A percentile compares a stretch with the other conserved stretches of the same genome.
Evolutionary conservation across 768 basidiomycete species (phyloP).

Genomic region (Auricularia sp.): DNA sequence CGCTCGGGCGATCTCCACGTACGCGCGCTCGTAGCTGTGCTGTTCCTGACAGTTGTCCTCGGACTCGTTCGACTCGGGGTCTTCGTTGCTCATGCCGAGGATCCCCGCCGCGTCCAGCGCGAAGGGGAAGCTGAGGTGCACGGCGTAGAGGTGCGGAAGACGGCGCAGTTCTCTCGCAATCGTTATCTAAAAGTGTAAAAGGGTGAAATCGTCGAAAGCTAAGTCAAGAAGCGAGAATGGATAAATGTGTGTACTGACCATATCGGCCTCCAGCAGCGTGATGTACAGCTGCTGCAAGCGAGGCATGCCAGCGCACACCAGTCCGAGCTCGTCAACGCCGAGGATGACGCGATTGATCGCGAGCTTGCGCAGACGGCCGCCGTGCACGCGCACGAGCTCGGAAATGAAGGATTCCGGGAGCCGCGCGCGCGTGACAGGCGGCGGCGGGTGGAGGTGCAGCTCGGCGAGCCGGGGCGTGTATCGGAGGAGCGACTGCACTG

Average conservation of each 20-base stretch:
- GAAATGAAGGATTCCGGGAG: constrained; percentile 42
- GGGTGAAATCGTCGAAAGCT: too few relatives aligned
- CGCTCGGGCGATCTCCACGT: not conserved
- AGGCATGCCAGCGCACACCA: constrained; percentile 45
- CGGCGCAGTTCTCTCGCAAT: not conserved
- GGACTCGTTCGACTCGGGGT: not conserved
- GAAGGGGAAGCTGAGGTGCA: not conserved
- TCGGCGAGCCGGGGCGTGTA: constrained; percentile 37
- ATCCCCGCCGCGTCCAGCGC: not conserved
- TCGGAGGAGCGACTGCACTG: constrained; percentile 34
- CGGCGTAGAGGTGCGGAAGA: not conserved
- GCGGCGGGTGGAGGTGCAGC: constrained; percentile 53
- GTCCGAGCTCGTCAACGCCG: constrained; percentile 34
- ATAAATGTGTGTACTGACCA: constrained; percentile 25
- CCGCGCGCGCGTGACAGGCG: constrained; percentile 15
- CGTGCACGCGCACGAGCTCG: constrained; percentile 40
- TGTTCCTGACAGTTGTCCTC: not conserved
- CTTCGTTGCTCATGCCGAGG: not conserved
- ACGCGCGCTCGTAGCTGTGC: not conserved
- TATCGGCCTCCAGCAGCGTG: constrained; percentile 33
- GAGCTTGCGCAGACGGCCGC: constrained; percentile 40
- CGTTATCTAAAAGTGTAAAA: not conserved
- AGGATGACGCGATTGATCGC: constrained; percentile 58
- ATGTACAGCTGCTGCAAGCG: constrained; percentile 56
- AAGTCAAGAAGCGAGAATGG: not conserved